These are phyloP conservation scores for Lodderomyces oxycetoniae DNA, from an alignment of 1,139 yeast genomes.

Conservation along the genomic window DNA sequence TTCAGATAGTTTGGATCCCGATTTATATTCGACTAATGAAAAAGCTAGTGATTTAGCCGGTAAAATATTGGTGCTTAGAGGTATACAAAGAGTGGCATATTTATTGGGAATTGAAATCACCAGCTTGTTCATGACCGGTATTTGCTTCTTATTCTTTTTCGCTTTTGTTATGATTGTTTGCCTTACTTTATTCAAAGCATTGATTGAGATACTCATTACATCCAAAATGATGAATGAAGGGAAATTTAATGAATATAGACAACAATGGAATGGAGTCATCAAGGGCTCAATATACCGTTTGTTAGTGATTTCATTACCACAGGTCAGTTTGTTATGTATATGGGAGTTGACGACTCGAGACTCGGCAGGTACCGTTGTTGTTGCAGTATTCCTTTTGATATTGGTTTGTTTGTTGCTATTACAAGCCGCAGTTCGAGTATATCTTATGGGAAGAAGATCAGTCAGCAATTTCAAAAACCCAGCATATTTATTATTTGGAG, in stretches of 20 bases:
- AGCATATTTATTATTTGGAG: slow-evolving; percentile 86
- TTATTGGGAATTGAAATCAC: slow-evolving; percentile 83
- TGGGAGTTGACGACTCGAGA: slow-evolving; percentile 87
- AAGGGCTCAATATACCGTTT: slow-evolving; percentile 88
- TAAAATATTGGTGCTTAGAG: slow-evolving; percentile 76
- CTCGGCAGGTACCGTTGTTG: slow-evolving; percentile 76
- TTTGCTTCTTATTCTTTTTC: slow-evolving; percentile 76
- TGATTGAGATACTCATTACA: slow-evolving; percentile 65
- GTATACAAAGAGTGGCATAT: slow-evolving; percentile 87
- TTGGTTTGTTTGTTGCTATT: slow-evolving; percentile 55
- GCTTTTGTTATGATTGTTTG: slow-evolving; percentile 65
- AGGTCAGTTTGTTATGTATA: slow-evolving; percentile 70
- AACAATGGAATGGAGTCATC: slow-evolving; percentile 72
- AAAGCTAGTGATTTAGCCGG: slow-evolving; percentile 49
- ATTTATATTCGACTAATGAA: slow-evolving; percentile 70
- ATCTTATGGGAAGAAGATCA: slow-evolving; percentile 68
- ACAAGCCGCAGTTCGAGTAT: slow-evolving; percentile 72
- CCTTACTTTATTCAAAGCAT: slow-evolving; percentile 65
- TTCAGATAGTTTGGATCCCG: slow-evolving; percentile 45
- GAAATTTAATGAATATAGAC: slow-evolving; percentile 72
- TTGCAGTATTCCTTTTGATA: slow-evolving; percentile 66
- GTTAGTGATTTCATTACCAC: slow-evolving; percentile 79
- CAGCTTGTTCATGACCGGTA: slow-evolving; percentile 78
- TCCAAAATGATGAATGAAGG: slow-evolving; percentile 57
- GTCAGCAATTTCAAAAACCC: slow-evolving; percentile 77